These are phyloP conservation scores for Aureobasidium pullulans DNA, from an alignment of 2,329 filamentous ascomycete species.

Conservation along the genomic window DNA sequence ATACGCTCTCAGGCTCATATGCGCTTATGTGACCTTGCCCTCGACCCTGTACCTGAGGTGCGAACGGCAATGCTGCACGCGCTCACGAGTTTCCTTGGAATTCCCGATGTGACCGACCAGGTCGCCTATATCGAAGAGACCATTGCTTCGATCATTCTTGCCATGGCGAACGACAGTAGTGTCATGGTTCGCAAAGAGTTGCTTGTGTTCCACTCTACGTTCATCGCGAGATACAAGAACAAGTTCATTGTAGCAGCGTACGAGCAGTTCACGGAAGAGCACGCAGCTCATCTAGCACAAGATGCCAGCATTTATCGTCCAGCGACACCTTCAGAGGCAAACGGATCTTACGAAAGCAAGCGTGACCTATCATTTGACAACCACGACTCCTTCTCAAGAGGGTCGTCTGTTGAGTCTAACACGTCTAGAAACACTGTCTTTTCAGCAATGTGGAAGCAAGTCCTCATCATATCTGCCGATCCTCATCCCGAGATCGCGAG, in stretches of 20 bases:
- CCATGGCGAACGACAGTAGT: slow-evolving; percentile 90
- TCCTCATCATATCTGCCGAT: slow-evolving; percentile 84
- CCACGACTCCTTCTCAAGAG: not conserved
- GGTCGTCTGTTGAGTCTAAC: not conserved
- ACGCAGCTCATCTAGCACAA: slow-evolving; percentile 14
- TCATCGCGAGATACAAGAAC: slow-evolving; percentile 81
- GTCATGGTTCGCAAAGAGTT: slow-evolving; percentile 91
- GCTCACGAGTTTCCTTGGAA: slow-evolving; percentile 87
- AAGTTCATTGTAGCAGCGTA: slow-evolving; percentile 89
- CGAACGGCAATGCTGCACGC: slow-evolving; percentile 89
- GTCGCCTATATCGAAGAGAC: slow-evolving; percentile 86
- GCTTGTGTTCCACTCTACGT: slow-evolving; percentile 86
- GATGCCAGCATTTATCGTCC: slow-evolving; percentile 6
- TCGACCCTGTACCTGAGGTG: slow-evolving; percentile 86
- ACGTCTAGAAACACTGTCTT: slow-evolving; percentile 80
- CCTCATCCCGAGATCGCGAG: slow-evolving; percentile 88
- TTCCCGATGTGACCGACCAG: slow-evolving; percentile 84
- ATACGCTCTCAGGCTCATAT: slow-evolving; percentile 80
- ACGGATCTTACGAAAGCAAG: slow-evolving; percentile 15
- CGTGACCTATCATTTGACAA: slow-evolving; percentile 8
- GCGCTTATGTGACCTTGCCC: slow-evolving; percentile 70
- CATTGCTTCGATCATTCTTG: slow-evolving; percentile 78
- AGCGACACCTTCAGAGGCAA: slow-evolving; percentile 13
- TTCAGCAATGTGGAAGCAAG: slow-evolving; percentile 87
- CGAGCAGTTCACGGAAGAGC: slow-evolving; percentile 79